Conservation (phyloP, 768 basidiomycete species). For the Tulasnella sp. region DNA sequence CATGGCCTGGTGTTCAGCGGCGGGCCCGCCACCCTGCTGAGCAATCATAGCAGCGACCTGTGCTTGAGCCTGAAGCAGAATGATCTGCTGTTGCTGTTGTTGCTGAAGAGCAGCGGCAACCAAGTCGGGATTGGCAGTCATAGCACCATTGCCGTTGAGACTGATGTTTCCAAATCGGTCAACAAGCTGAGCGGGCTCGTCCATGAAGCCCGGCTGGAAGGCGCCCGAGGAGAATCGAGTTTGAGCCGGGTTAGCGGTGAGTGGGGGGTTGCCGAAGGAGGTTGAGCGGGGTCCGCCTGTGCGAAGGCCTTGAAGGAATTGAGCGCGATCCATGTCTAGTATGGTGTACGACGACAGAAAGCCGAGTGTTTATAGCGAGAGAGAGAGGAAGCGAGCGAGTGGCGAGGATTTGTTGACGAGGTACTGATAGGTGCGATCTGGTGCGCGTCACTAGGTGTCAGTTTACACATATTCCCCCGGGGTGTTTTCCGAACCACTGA, state of each 20-base stretch:
- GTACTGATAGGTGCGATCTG: slow-evolving; percentile 4
- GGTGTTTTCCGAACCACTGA: slow-evolving; percentile 6
- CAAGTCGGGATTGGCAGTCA: slow-evolving; percentile 61
- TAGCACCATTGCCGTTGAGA: slow-evolving; percentile 39
- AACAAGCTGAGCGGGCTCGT: slow-evolving; percentile 39
- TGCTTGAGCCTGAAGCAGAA: slow-evolving; percentile 39
- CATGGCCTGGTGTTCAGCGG: slow-evolving; percentile 46
- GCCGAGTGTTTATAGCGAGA: neutral
- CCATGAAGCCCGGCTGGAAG: slow-evolving; percentile 42
- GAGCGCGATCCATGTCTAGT: slow-evolving; percentile 45
- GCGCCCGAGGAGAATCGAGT: slow-evolving; percentile 43
- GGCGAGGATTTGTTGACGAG: neutral
- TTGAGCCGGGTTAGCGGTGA: slow-evolving; percentile 61
- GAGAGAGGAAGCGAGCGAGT: slow-evolving; percentile 27
- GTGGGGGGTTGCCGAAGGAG: slow-evolving; percentile 46
- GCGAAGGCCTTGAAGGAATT: slow-evolving; percentile 80
- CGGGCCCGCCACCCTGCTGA: neutral
- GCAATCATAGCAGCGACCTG: slow-evolving; percentile 29
- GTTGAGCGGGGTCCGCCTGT: slow-evolving; percentile 83
- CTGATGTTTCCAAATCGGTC: slow-evolving; percentile 52
- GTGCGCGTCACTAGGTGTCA: neutral
- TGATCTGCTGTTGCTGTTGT: slow-evolving; percentile 47
- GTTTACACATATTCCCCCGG: neutral
- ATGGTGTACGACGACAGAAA: neutral
- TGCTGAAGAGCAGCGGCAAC: slow-evolving; percentile 51